Evolutionary conservation across 768 basidiomycete genomes (phyloP).

Genomic region (Ephemerocybe angulata): DNA sequence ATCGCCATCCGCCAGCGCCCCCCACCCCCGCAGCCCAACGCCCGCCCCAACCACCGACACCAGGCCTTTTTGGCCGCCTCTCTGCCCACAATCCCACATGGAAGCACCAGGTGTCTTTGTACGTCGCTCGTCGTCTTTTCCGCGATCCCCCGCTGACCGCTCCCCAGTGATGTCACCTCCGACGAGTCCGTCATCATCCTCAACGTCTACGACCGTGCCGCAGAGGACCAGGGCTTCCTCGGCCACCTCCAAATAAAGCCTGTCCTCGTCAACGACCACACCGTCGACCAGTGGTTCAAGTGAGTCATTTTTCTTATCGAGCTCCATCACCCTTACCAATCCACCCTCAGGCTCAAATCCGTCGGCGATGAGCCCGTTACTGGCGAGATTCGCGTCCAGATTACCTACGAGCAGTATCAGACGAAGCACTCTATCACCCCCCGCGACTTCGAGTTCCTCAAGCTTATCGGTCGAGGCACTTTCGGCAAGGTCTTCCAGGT

Average conservation of each 20-base stretch:
- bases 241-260: constrained; percentile 92
- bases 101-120: constrained; percentile 99
- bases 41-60: constrained; percentile 16
- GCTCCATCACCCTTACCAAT: not conserved
- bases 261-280: constrained; percentile 85
- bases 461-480: constrained; percentile 96
- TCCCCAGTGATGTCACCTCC: constrained; percentile 84
- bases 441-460: constrained; percentile 96
- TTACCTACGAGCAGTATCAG: constrained; percentile 89
- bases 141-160: constrained; percentile 3
- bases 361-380: constrained; percentile 79
- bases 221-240: constrained; percentile 81
- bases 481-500: constrained; percentile 99
- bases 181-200: constrained; percentile 79
- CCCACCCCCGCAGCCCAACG: constrained; percentile 25
- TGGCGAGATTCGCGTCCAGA: constrained; percentile 92
- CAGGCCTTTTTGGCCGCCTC: constrained; percentile 57
- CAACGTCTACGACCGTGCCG: constrained; percentile 88
- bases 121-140: constrained; percentile 30
- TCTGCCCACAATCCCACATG: constrained; percentile 90
- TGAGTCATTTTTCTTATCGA: constrained; percentile 37
- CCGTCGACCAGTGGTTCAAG: constrained; percentile 97
- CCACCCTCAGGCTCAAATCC: constrained; percentile 58
- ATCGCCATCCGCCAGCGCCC: constrained; percentile 33
- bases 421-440: constrained; percentile 87